phyloP scores from a whole-genome alignment of 2,329 filamentous ascomycete genomes.

The Claviceps sp. region DNA sequence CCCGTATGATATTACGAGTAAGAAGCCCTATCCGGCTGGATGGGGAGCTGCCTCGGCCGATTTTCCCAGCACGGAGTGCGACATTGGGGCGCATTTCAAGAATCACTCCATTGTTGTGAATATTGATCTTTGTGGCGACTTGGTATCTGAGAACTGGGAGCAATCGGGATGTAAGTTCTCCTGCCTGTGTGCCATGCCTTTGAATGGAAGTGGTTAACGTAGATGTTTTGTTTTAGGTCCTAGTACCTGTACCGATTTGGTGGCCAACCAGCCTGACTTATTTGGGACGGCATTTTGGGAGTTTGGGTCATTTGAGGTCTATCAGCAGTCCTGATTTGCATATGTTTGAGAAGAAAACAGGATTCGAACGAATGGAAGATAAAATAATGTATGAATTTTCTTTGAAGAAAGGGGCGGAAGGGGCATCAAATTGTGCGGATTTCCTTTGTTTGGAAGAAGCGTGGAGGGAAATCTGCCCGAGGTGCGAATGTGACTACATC shows the following conservation, averaged over 20 bases:
- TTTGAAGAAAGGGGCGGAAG: too few relatives aligned
- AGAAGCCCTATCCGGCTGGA: conserved; percentile 42
- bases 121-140: conserved; percentile 49
- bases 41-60: conserved; percentile 53
- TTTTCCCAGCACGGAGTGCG: conserved; percentile 49
- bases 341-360: too few relatives aligned
- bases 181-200: too few relatives aligned
- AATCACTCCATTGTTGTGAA: conserved; percentile 56
- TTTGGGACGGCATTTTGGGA: conserved; percentile 53
- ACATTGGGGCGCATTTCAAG: conserved; percentile 44
- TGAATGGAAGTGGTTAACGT: too few relatives aligned
- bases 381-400: too few relatives aligned
- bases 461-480: too few relatives aligned
- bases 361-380: too few relatives aligned
- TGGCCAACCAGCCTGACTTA: conserved; percentile 40
- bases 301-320: conserved; percentile 48
- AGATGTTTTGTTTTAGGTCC: conserved; percentile 24
- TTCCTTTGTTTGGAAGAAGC: too few relatives aligned
- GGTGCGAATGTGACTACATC: too few relatives aligned
- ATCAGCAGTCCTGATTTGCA: conserved; percentile 17
- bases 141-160: conserved; percentile 34
- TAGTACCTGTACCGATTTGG: conserved; percentile 41
- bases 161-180: conserved; percentile 28
- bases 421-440: too few relatives aligned
- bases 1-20: conserved; percentile 36